Base-by-base conservation (phyloP, 305 asterid species). In the Solanum hybrid region DNA sequence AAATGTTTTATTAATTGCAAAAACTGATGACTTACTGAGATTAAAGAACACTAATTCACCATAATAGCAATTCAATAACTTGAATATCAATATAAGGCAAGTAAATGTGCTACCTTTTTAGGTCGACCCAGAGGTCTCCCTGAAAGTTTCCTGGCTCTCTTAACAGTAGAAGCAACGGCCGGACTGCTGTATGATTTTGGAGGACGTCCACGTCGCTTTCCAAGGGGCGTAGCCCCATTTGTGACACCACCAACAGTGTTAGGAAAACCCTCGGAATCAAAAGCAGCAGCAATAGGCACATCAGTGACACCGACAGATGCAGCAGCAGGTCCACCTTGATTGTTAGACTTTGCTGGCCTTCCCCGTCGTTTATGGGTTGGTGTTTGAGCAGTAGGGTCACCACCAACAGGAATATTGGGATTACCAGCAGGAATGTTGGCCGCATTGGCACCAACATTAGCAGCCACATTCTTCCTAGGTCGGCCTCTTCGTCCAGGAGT, bases 51-150 rank as follows among this genome's bases (percentile, higher is more conserved):
- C 82, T 8, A 17, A 77, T 32, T 32, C 81, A 76, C 24, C 81
- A 76, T 15, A 76, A 31, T 31, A 31, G n/a, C 5, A 31, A 76
- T 29, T 5, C 80, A 29, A 27, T 15, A 76, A 8, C 38, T 7
- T 22, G 33, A 76, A 15, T 31, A 78, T 33, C 41, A 78, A 78
- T 9, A 38, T 15, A 38, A 26, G 20, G 41, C 26, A 7, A 26
- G 85, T 51, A 24, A 79, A 34, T 36, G 39, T 31, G 65, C 22
- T 94, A 96, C 98, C 99, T 97, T 96, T 90, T 37, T 94, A 5
- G 98, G 98, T 79, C 98, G 95, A 57, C 99, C 98, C 91, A 94
- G 81, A 27, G 98, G 96, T 93, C 91, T 95, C 33, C 97, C 98
- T 9, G 93, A 91, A 73, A 92, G 92, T 92, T 92, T 94, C 90